Conservation (phyloP, 805 yeast species). For the Saccharomyces paradoxus region DNA sequence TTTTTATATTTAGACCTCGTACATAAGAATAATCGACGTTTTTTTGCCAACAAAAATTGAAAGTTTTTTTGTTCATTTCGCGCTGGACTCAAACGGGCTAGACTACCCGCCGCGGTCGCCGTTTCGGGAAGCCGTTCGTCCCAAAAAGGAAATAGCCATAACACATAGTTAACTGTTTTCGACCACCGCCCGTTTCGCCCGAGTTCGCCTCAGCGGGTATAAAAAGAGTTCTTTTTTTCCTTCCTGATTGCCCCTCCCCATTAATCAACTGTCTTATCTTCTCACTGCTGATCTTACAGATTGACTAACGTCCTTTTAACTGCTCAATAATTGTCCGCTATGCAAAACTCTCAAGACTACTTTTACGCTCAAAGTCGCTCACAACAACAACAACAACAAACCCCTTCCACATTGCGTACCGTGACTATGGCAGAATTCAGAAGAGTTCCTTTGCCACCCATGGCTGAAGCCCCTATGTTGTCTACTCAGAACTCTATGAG, state of each 20-base stretch:
- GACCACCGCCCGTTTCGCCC: neutral
- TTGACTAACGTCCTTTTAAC: neutral
- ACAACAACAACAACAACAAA: slow-evolving; percentile 11
- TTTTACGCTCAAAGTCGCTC: slow-evolving; percentile 2
- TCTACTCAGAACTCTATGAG: slow-evolving; percentile 25
- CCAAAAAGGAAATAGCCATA: neutral
- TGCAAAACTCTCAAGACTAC: neutral
- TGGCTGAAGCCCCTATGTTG: slow-evolving; percentile 30
- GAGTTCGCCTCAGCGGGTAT: neutral
- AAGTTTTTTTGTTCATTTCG: neutral
- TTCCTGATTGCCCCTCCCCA: neutral
- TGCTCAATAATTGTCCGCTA: neutral
- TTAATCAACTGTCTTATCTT: neutral
- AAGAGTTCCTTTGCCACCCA: slow-evolving; percentile 32
- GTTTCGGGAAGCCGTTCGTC: neutral
- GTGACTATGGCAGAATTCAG: slow-evolving; percentile 21
- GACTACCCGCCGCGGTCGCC: neutral
- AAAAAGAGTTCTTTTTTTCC: neutral
- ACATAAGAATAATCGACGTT: neutral
- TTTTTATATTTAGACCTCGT: neutral
- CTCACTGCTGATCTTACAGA: neutral
- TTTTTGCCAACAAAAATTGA: neutral
- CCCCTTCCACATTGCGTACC: slow-evolving; percentile 2
- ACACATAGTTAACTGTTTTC: neutral
- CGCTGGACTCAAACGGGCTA: neutral